phyloP scores from a whole-genome alignment of 257 asterid genomes.

The Gynochthodes officinalis region DNA sequence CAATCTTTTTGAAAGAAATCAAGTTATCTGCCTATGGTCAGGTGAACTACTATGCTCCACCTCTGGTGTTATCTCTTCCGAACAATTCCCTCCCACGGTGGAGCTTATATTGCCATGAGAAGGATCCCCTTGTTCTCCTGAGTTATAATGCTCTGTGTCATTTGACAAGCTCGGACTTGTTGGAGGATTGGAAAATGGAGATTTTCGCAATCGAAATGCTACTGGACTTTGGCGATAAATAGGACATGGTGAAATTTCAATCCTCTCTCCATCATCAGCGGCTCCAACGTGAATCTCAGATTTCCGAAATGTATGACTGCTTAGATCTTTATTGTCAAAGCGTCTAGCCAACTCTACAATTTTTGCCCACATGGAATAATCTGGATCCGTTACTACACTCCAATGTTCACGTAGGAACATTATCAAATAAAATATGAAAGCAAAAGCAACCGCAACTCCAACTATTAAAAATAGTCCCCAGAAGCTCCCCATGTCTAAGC shows the following conservation, averaged over 20 bases:
- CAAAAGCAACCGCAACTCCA: constrained; percentile 22
- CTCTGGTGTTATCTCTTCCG: no score
- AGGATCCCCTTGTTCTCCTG: constrained; percentile 7
- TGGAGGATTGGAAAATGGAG: constrained; percentile 18
- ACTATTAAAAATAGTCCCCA: constrained; percentile 53
- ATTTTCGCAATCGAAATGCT: constrained; percentile 9
- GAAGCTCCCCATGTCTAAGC: constrained; percentile 45
- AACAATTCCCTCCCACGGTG: no score
- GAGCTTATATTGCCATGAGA: background rate
- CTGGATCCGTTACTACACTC: constrained; percentile 11
- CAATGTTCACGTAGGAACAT: constrained; percentile 33
- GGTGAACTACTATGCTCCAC: no score
- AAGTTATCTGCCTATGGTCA: no score
- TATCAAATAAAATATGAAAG: constrained; percentile 17
- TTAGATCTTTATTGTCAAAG: constrained; percentile 37
- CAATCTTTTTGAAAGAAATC: no score
- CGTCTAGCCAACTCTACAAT: constrained; percentile 11
- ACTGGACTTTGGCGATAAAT: constrained; percentile 26
- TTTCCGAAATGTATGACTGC: constrained; percentile 38
- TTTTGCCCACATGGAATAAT: constrained; percentile 27
- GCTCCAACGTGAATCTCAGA: constrained; percentile 9
- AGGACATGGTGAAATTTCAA: constrained; percentile 1
- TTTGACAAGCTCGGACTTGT: constrained; percentile 36
- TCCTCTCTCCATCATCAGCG: background rate
- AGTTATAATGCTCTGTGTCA: constrained; percentile 23